Evolutionary conservation across 2,329 filamentous ascomycete genomes (phyloP).

Genomic region (Amylocarpus encephaloides): DNA sequence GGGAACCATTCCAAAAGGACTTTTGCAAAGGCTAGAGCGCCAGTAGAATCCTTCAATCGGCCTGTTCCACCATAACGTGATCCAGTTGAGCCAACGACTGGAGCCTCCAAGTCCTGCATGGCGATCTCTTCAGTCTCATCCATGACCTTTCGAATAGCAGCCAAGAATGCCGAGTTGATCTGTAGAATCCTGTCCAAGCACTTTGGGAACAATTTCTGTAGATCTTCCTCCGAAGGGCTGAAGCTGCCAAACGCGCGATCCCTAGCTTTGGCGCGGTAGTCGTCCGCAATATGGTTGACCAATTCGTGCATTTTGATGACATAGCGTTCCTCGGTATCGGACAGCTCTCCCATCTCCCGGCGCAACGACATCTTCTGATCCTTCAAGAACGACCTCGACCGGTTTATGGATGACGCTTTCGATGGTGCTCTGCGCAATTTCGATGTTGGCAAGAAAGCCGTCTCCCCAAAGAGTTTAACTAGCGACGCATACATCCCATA

Average conservation of each 20-base stretch:
- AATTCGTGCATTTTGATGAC: slow-evolving; percentile 81
- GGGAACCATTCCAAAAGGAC: slow-evolving; percentile 89
- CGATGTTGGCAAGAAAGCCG: slow-evolving; percentile 80
- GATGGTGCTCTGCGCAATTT: slow-evolving; percentile 80
- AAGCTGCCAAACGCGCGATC: slow-evolving; percentile 52
- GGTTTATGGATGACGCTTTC: slow-evolving; percentile 72
- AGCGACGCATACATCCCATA: slow-evolving; percentile 75
- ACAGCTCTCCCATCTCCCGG: slow-evolving; percentile 81
- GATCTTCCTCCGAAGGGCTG: slow-evolving; percentile 65
- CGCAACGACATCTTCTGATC: slow-evolving; percentile 79
- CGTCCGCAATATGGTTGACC: slow-evolving; percentile 71
- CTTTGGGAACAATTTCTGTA: slow-evolving; percentile 72
- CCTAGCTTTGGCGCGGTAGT: slow-evolving; percentile 67
- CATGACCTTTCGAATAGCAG: slow-evolving; percentile 67
- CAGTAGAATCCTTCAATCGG: slow-evolving; percentile 64
- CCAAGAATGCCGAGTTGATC: slow-evolving; percentile 74
- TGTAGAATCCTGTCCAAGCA: slow-evolving; percentile 76
- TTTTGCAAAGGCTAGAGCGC: slow-evolving; percentile 70
- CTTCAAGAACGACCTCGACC: slow-evolving; percentile 69
- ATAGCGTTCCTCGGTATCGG: slow-evolving; percentile 92
- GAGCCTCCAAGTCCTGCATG: slow-evolving; percentile 64
- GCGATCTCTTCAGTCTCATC: slow-evolving; percentile 80
- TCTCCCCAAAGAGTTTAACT: slow-evolving; percentile 73
- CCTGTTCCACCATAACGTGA: slow-evolving; percentile 40
- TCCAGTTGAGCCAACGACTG: slow-evolving; percentile 41